Evolutionary conservation across 2,329 filamentous ascomycete species (phyloP), one percentile per base, ranked within the genome.

Genomic region (Penicillium crustosum): DNA sequence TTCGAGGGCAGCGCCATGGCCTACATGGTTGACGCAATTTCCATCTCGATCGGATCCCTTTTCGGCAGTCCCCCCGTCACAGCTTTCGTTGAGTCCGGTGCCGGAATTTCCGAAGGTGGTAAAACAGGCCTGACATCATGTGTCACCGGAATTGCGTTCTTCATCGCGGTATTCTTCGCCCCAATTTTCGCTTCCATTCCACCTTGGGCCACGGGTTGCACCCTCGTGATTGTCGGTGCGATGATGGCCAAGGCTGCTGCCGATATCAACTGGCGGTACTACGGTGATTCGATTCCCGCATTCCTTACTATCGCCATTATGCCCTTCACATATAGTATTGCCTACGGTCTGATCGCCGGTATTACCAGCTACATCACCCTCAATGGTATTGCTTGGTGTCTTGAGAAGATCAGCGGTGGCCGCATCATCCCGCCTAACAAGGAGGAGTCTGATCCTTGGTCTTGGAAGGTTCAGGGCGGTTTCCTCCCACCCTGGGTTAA

Each of bases 111-210:
- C 0, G 91, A 96, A 75, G 91, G 91, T 51, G 91, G 91, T 44
- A 87, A 88, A 69, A 95, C 91, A 0, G 91, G 91, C 17, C 77
- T 96, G n/a, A 94, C 91, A 0, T 86, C 90, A 47, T 89, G 93
- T 73, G 80, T 85, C 17, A 88, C 90, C 0, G 91, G 91, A 6
- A 56, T 95, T 49, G 92, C 89, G 77, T 96, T 96, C 80, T 89
- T 96, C 78, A 85, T 95, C 70, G 86, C 89, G 57, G 84, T 95
- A 60, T 95, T 95, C 81, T 95, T 95, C 71, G 91, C 91, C 0
- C 91, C 91, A 0, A 93, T 95, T 57, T 95, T 95, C 70, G 91
- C 91, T 10, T 93, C 89, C 0, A 94, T 95, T 57, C 91, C 91
- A 5, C 88, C 91, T 0, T 95, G 90, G 90, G 91, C 91, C 3